phyloP scores from a whole-genome alignment of 2,329 filamentous ascomycete genomes.

The Domatiomyces globalis region DNA sequence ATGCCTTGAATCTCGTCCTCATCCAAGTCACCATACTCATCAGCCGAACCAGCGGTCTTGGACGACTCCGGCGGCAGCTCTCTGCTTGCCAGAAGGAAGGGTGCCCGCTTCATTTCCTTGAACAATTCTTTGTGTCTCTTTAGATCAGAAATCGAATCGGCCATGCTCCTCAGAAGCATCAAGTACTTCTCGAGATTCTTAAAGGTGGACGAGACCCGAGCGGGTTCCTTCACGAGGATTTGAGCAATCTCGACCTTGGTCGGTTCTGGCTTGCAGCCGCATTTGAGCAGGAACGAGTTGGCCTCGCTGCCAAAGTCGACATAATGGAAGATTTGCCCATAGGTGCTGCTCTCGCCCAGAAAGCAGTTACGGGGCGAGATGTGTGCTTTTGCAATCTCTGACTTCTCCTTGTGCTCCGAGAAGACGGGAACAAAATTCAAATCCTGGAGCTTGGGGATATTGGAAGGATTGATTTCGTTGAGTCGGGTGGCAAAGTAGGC shows the following conservation, averaged over 20 bases:
- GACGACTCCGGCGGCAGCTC: constrained; percentile 40
- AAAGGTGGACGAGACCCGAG: constrained; percentile 63
- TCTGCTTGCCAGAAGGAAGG: constrained; percentile 71
- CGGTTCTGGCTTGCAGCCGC: constrained; percentile 83
- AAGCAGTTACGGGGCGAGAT: constrained; percentile 64
- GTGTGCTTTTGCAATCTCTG: constrained; percentile 31
- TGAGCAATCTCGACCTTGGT: constrained; percentile 72
- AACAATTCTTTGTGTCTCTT: constrained; percentile 69
- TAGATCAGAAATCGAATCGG: constrained; percentile 54
- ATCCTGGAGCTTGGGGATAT: constrained; percentile 46
- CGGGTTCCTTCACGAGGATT: constrained; percentile 71
- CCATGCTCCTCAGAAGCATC: constrained; percentile 63
- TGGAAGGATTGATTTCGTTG: constrained; percentile 53
- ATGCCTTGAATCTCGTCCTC: constrained; percentile 52
- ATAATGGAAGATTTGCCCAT: constrained; percentile 89
- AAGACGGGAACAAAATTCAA: constrained; percentile 59
- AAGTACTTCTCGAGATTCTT: constrained; percentile 77
- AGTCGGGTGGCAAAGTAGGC: constrained; percentile 69
- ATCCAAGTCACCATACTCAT: constrained; percentile 25
- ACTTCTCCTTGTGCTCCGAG: constrained; percentile 24
- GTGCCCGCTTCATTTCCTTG: constrained; percentile 56
- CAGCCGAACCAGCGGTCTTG: constrained; percentile 22
- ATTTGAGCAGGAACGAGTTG: constrained; percentile 75
- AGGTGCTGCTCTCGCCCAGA: constrained; percentile 57
- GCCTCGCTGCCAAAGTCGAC: constrained; percentile 83